Evolutionary conservation across 1,284 basidiomycete genomes (phyloP).

Genomic region (Paramarasmius palmivorus): DNA sequence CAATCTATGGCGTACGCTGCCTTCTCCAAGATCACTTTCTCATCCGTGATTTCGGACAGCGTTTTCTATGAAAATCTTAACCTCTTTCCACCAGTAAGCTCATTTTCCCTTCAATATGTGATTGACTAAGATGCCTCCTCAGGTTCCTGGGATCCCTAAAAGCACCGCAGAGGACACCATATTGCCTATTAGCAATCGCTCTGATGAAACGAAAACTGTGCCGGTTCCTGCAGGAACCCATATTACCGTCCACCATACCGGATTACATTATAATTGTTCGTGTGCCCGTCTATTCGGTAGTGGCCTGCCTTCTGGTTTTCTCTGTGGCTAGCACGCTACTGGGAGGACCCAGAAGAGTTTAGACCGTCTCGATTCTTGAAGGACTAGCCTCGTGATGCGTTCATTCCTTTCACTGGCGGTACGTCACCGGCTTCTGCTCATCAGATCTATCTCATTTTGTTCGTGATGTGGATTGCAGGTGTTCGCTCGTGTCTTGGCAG

Average conservation of each 20-base stretch:
- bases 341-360: slow-evolving; percentile 51
- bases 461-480: slow-evolving; percentile 23
- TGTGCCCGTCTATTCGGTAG: background rate
- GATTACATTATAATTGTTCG: slow-evolving; percentile 47
- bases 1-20: slow-evolving; percentile 42
- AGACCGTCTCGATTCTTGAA: slow-evolving; percentile 51
- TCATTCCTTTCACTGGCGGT: slow-evolving; percentile 56
- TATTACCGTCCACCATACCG: slow-evolving; percentile 41
- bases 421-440: slow-evolving; percentile 13
- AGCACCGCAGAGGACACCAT: slow-evolving; percentile 36
- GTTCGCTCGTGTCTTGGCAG: slow-evolving; percentile 53
- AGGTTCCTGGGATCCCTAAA: too few relatives aligned
- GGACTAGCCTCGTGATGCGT: slow-evolving; percentile 50
- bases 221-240: slow-evolving; percentile 45
- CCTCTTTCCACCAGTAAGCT: slow-evolving; percentile 55
- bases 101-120: background rate
- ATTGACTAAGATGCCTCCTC: slow-evolving; percentile 30
- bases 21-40: slow-evolving; percentile 2
- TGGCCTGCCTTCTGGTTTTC: background rate
- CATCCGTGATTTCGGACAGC: slow-evolving; percentile 27
- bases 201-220: slow-evolving; percentile 37
- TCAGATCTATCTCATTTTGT: background rate
- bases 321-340: slow-evolving; percentile 44
- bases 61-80: slow-evolving; percentile 62
- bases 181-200: slow-evolving; percentile 33